phyloP scores from a whole-genome alignment of 768 basidiomycete genomes.

The Cyathus striatus region DNA sequence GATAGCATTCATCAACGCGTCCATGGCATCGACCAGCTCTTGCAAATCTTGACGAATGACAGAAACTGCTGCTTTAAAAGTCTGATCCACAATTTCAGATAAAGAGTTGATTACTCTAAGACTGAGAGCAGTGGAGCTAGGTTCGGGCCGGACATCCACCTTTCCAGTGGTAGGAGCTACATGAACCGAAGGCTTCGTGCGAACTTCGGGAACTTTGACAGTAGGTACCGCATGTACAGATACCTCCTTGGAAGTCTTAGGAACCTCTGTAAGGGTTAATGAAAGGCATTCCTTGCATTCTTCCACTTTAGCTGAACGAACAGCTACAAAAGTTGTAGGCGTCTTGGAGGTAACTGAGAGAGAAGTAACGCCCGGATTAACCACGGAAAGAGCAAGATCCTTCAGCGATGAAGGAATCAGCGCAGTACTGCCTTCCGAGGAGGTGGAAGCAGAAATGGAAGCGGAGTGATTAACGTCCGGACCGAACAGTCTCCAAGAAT shows the following conservation, averaged over 20 bases:
- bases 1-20: conserved; percentile 48
- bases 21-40: conserved; percentile 55
- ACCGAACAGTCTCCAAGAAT: conserved; percentile 36
- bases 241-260: conserved; percentile 18
- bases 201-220: conserved; percentile 15
- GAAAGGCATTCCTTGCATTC: not conserved
- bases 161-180: conserved; percentile 13
- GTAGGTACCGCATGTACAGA: conserved; percentile 13
- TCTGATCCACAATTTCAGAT: conserved; percentile 42
- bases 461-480: conserved; percentile 34
- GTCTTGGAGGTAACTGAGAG: conserved; percentile 22
- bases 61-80: conserved; percentile 35
- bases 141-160: conserved; percentile 7
- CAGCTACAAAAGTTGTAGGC: conserved; percentile 14
- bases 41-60: conserved; percentile 47
- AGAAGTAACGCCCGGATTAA: conserved; percentile 42
- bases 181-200: conserved; percentile 25
- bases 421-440: conserved; percentile 20
- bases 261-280: conserved; percentile 6
- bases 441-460: conserved; percentile 19
- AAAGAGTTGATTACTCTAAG: conserved; percentile 39
- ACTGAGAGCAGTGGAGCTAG: conserved; percentile 27
- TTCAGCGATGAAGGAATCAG: conserved; percentile 34
- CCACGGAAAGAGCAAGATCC: conserved; percentile 48
- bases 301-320: conserved; percentile 16